Conservation (phyloP, 495 filamentous ascomycete species). For the Sphaerosporella brunnea region DNA sequence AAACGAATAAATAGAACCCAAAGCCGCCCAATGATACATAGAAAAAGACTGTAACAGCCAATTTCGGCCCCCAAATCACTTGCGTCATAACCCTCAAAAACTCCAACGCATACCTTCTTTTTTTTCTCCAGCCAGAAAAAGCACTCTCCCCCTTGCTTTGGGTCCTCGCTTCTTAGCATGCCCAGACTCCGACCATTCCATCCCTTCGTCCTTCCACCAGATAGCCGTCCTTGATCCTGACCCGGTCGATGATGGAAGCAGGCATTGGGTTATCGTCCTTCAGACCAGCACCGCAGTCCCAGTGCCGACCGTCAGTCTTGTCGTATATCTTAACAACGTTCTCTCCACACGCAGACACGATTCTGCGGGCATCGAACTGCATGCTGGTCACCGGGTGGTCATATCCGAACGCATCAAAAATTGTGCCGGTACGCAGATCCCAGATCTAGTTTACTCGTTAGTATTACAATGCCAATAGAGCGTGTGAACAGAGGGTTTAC, state of each 20-base stretch:
- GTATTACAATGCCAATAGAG: too few relatives aligned
- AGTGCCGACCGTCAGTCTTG: conserved; percentile 85
- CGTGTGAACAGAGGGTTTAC: too few relatives aligned
- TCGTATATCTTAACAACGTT: conserved; percentile 94
- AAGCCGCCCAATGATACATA: too few relatives aligned
- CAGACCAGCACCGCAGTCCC: conserved; percentile 84
- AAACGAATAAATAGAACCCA: too few relatives aligned
- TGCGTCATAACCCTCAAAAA: too few relatives aligned
- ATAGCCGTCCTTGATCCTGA: conserved; percentile 87
- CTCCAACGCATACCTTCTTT: too few relatives aligned
- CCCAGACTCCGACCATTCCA: conserved; percentile 82
- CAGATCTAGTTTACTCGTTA: conserved; percentile 60
- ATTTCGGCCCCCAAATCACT: too few relatives aligned
- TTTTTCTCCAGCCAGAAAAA: too few relatives aligned
- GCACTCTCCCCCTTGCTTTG: too few relatives aligned
- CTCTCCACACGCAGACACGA: conserved; percentile 79
- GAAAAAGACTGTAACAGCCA: too few relatives aligned
- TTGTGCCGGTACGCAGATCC: conserved; percentile 92
- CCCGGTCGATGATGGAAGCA: conserved; percentile 59
- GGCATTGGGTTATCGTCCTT: conserved; percentile 38
- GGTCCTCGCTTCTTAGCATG: too few relatives aligned
- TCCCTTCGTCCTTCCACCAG: conserved; percentile 77
- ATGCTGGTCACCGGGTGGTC: conserved; percentile 85
- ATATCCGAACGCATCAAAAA: conserved; percentile 92
- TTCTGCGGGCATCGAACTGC: conserved; percentile 89